Percentiles rank a stretch among this genome's conserved stretches.
Conservation (phyloP, 306 rosid species). For the Vicia faba region DNA sequence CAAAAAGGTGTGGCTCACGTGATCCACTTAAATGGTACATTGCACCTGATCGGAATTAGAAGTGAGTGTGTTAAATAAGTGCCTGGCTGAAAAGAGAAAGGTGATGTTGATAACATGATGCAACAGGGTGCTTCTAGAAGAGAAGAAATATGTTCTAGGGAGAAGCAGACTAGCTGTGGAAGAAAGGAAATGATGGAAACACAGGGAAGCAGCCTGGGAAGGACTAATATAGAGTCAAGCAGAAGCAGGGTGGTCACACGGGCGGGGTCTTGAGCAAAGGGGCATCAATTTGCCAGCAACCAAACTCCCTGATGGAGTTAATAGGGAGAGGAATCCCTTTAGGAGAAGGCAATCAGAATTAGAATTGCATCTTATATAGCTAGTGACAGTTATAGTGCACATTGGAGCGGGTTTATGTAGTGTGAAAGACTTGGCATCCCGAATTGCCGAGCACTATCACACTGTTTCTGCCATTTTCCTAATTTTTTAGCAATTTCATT, state of each 20-base stretch:
- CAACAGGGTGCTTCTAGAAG: background rate
- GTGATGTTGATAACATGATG: background rate
- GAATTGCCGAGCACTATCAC: background rate
- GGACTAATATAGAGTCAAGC: background rate
- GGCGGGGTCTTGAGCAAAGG: background rate
- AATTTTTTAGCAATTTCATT: too few relatives aligned
- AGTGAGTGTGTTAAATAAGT: background rate
- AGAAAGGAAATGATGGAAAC: background rate
- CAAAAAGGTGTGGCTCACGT: background rate
- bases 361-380: background rate
- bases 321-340: background rate
- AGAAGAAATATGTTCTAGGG: background rate
- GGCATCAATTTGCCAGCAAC: background rate
- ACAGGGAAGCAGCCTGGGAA: background rate
- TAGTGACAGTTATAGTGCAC: background rate
- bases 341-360: background rate
- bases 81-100: background rate
- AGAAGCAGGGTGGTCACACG: background rate
- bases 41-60: background rate
- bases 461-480: too few relatives aligned
- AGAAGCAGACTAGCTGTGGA: background rate
- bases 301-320: background rate
- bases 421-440: background rate
- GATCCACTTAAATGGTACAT: background rate
- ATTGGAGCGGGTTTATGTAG: background rate